phyloP scores from a whole-genome alignment of 2,329 filamentous ascomycete species.

The Cryoendolithus antarcticus region DNA sequence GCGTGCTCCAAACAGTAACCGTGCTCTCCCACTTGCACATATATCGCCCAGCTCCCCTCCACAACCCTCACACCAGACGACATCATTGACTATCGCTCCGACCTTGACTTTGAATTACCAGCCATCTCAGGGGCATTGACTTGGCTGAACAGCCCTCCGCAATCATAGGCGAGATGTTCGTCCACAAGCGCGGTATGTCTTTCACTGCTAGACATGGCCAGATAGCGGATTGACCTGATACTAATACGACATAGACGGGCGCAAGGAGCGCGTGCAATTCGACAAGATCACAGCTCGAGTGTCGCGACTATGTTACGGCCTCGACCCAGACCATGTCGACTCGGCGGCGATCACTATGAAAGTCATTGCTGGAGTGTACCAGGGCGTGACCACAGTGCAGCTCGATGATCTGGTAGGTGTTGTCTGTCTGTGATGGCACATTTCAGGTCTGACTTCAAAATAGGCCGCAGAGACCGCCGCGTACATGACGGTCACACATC shows the following conservation, averaged over 20 bases:
- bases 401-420: constrained; percentile 82
- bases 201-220: no score
- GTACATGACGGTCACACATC: constrained; percentile 99
- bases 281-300: constrained; percentile 99
- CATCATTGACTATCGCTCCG: no score
- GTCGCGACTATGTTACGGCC: constrained; percentile 91
- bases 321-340: constrained; percentile 91
- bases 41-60: no score
- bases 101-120: no score
- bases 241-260: constrained; percentile 58
- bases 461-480: constrained; percentile 97
- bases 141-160: constrained; percentile 2
- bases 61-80: no score
- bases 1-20: no score
- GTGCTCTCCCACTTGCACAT: no score
- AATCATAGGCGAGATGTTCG: constrained; percentile 39
- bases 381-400: constrained; percentile 92
- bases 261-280: constrained; percentile 99
- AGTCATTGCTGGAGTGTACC: constrained; percentile 98
- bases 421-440: no score
- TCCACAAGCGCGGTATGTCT: constrained; percentile 48
- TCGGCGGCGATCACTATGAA: constrained; percentile 97
- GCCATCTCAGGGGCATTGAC: no score
- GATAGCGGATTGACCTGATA: no score
- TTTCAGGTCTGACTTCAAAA: no score